Evolutionary conservation across 129 eudicot species (phyloP).

Genomic region (Oenanthe sinensis): DNA sequence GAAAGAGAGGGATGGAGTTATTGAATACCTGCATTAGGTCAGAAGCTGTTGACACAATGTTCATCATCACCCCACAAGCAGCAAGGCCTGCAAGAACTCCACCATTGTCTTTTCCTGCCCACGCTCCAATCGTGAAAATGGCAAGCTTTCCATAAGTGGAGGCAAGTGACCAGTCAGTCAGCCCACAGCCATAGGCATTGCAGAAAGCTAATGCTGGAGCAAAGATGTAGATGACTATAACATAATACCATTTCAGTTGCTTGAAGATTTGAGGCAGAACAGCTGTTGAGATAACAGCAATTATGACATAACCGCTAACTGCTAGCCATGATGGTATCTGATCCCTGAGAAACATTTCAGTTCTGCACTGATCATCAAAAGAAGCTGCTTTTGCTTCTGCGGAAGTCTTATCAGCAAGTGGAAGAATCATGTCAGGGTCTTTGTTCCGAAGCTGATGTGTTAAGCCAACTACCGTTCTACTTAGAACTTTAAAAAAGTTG

Average conservation of each 20-base stretch:
- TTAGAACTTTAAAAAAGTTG: slow-evolving; percentile 35
- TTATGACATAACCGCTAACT: slow-evolving; percentile 33
- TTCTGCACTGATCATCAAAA: slow-evolving; percentile 38
- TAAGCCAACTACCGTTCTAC: slow-evolving; percentile 18
- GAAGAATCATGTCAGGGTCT: neutral
- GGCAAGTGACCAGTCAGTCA: slow-evolving; percentile 67
- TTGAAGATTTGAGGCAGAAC: slow-evolving; percentile 45
- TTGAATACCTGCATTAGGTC: slow-evolving; percentile 34
- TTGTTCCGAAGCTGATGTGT: slow-evolving; percentile 1
- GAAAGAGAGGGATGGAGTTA: neutral
- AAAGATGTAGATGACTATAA: slow-evolving; percentile 36
- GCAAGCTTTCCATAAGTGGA: slow-evolving; percentile 62
- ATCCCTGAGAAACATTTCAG: slow-evolving; percentile 45
- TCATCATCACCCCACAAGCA: slow-evolving; percentile 73
- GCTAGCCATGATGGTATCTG: slow-evolving; percentile 41
- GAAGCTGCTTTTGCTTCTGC: slow-evolving; percentile 14
- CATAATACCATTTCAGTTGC: slow-evolving; percentile 58
- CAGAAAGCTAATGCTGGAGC: slow-evolving; percentile 67
- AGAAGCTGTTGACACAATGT: slow-evolving; percentile 51
- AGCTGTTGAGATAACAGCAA: slow-evolving; percentile 32
- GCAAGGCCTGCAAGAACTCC: slow-evolving; percentile 78
- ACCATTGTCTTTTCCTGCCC: slow-evolving; percentile 55
- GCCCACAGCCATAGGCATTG: slow-evolving; percentile 67
- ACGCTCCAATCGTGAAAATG: slow-evolving; percentile 40
- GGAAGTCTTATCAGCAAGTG: slow-evolving; percentile 15